Percentiles rank a stretch among this genome's conserved stretches.
Conservation (phyloP, 352 stramenopile species). For the Sclerospora graminicola region DNA sequence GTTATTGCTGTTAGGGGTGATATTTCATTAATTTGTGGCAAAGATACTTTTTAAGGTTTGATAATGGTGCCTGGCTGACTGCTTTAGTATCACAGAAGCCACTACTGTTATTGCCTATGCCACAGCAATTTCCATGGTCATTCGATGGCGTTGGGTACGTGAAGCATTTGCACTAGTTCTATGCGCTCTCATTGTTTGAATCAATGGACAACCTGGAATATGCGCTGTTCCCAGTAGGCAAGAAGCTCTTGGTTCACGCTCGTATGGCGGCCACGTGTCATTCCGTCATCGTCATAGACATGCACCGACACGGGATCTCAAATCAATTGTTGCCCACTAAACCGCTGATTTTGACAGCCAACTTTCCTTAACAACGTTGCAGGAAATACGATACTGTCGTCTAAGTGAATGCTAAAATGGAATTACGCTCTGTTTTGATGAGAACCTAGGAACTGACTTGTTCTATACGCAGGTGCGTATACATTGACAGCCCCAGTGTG, state of each 20-base stretch:
- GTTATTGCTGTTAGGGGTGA: constrained; percentile 22
- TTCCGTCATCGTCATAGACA: constrained; percentile 10
- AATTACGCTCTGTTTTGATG: too few species aligned
- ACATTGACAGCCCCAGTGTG: too few species aligned
- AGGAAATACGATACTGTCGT: neutral
- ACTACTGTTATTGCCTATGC: constrained; percentile 59
- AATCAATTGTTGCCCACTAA: constrained; percentile 13
- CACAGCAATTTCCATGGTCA: constrained; percentile 57
- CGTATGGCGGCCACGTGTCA: constrained; percentile 14
- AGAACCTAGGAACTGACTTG: too few species aligned
- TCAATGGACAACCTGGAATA: constrained; percentile 48
- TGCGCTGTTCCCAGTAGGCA: constrained; percentile 69
- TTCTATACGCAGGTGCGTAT: too few species aligned
- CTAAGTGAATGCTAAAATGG: constrained; percentile 8
- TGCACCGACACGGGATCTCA: constrained; percentile 12
- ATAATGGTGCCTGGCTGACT: constrained; percentile 77
- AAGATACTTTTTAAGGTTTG: constrained; percentile 31
- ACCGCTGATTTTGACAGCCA: constrained; percentile 10
- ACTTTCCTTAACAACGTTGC: too few species aligned
- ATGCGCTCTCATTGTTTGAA: neutral
- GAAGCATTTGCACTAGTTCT: neutral
- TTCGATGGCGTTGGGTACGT: constrained; percentile 66
- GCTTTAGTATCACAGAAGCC: constrained; percentile 52
- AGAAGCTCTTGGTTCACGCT: constrained; percentile 23
- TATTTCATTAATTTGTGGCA: constrained; percentile 53